A percentile compares a stretch with the other conserved stretches of the same genome.
phyloP scores from a whole-genome alignment of 371 early-diverging fungal genomes.

The Mortierella sp. region DNA sequence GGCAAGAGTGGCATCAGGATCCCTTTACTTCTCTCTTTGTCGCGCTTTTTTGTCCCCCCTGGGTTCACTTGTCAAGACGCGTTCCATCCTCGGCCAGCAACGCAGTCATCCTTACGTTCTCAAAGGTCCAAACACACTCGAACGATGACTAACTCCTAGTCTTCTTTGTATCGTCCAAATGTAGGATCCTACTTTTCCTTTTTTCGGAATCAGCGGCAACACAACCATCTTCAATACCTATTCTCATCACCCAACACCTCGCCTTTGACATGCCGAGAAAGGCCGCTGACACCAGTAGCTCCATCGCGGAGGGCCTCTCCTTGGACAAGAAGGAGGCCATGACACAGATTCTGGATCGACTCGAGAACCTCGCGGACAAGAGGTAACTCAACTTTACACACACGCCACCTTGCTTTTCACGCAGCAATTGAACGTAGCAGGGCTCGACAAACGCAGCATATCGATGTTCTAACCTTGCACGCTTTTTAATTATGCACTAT shows the following conservation, averaged over 20 bases:
- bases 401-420: background rate
- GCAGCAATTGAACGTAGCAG: background rate
- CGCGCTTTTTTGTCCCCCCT: background rate
- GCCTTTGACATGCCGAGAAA: slow-evolving; percentile 20
- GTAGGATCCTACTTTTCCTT: background rate
- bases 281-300: slow-evolving; percentile 11
- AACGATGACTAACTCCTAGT: background rate
- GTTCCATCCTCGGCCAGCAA: background rate
- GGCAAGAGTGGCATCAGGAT: background rate
- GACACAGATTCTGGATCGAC: slow-evolving; percentile 30
- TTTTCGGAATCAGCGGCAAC: background rate
- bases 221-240: background rate
- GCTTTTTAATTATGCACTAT: background rate
- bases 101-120: background rate
- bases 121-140: background rate
- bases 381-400: slow-evolving; percentile 7
- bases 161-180: background rate
- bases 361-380: slow-evolving; percentile 31
- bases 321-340: slow-evolving; percentile 26
- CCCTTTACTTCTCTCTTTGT: background rate
- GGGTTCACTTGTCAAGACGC: background rate
- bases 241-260: background rate
- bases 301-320: slow-evolving; percentile 25
- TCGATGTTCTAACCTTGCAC: background rate
- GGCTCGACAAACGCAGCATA: background rate